Evolutionary conservation across 2,329 filamentous ascomycete species (phyloP), one percentile per base, ranked within the genome.

Genomic region (Fusarium hostae): DNA sequence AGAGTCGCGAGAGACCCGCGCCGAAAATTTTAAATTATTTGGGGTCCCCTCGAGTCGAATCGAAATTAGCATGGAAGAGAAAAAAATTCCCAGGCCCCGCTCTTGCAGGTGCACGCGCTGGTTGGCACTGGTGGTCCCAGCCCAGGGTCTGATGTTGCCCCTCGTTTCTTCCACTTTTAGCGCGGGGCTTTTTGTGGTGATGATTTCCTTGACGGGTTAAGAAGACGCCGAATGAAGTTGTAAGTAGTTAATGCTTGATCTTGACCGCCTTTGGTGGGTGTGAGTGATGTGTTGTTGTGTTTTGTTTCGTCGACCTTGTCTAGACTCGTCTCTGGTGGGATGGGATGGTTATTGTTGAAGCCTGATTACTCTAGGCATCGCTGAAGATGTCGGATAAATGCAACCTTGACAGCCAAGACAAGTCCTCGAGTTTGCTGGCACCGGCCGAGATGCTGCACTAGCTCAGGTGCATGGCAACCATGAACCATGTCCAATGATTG

Each of bases 1-100:
- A 68, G 41, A 62, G 58, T 64, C 63, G 56, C 70, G 59, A 68
- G 63, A 51, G 67, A 73, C 66, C 70, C 67, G 63, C 71, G 71
- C 68, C 60, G 47, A 75, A 75, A 74, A 58, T 57, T 75, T 68
- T 63, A 68, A 68, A 68, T 68, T 68, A 64, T 69, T 68, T 59
- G 71, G 70, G 65, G 65, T 57, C 56, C 28, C 40, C 44, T 66
- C 63, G 39, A 48, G 62, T 66, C 56, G 56, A 72, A 60, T 69
- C 66, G 69, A 72, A 72, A 71, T 60, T 68, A 59, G 57, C 52
- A 60, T 47, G 26, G 54, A 32, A 52, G 67, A 48, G 32, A 41
- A 71, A 70, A 63, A 72, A 71, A 59, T 65, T 60, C 40, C 65
- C 47, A 68, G 65, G 72, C 73, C 73, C 73, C 73, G 72, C 73